Percentiles rank a stretch among this genome's conserved stretches.
phyloP scores from a whole-genome alignment of 192 early-diverging fungal genomes.

The Umbelopsis ramanniana region DNA sequence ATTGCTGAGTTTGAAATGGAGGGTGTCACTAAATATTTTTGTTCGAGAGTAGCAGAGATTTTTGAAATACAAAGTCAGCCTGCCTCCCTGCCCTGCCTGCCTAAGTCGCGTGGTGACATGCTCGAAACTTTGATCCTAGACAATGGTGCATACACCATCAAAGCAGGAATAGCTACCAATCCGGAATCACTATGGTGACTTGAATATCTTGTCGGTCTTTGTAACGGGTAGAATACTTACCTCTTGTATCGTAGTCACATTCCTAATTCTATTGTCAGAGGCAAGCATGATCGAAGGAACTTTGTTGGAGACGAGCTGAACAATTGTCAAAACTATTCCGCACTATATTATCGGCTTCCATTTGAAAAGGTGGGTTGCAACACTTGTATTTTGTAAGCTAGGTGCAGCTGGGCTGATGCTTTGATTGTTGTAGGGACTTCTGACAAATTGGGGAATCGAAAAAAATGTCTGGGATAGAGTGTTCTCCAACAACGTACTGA shows the following conservation, averaged over 20 bases:
- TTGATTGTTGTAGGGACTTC: constrained; percentile 54
- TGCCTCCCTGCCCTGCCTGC: neutral
- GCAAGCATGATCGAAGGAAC: constrained; percentile 52
- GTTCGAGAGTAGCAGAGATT: neutral
- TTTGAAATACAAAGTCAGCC: neutral
- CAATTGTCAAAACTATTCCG: constrained; percentile 68
- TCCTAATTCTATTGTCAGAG: constrained; percentile 65
- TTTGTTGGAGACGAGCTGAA: constrained; percentile 75
- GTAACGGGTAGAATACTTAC: neutral
- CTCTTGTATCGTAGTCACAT: constrained; percentile 38
- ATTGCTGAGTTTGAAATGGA: neutral
- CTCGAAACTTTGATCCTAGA: constrained; percentile 61
- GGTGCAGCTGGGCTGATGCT: neutral
- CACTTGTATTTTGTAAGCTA: neutral
- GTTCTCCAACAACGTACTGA: constrained; percentile 63
- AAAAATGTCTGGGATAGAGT: constrained; percentile 80
- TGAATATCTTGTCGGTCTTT: neutral
- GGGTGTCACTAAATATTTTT: neutral
- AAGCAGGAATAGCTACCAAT: constrained; percentile 56
- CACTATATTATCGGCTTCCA: constrained; percentile 71
- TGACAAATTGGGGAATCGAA: constrained; percentile 82
- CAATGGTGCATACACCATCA: constrained; percentile 73
- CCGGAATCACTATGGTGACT: constrained; percentile 36
- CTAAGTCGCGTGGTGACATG: constrained; percentile 6
- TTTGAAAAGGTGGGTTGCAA: constrained; percentile 70